phyloP scores from a whole-genome alignment of 805 yeast genomes.

The Torulaspora maleeae region DNA sequence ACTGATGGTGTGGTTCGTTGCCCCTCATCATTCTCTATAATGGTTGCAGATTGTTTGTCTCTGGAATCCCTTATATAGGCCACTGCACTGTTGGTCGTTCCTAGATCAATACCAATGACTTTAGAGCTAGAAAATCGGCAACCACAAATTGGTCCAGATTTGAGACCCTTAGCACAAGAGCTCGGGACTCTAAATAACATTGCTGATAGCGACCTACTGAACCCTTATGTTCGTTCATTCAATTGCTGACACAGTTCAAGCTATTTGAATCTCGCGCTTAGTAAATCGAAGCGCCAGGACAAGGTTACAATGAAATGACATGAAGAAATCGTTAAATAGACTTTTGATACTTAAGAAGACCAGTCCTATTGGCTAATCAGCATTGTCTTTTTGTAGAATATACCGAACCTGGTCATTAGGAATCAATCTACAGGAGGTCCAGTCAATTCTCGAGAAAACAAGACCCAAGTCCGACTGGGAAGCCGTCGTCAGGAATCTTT shows the following conservation, averaged over 20 bases:
- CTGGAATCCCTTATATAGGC: constrained; percentile 43
- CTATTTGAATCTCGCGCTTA: background rate
- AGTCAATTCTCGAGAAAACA: constrained; percentile 15
- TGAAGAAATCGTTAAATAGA: background rate
- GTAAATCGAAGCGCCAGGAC: background rate
- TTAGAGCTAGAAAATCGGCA: constrained; percentile 17
- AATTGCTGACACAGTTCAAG: background rate
- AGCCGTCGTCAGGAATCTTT: constrained; percentile 8
- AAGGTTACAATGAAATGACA: background rate
- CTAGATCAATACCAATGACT: constrained; percentile 77
- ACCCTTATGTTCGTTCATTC: background rate
- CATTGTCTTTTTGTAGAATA: background rate
- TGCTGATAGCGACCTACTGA: background rate
- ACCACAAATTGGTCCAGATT: background rate
- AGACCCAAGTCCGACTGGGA: constrained; percentile 20
- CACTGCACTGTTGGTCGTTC: constrained; percentile 84
- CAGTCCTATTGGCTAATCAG: background rate
- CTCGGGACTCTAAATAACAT: background rate
- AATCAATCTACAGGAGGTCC: background rate
- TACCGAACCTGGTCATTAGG: background rate
- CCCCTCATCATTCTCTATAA: constrained; percentile 71
- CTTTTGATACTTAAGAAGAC: too few species aligned
- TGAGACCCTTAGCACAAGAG: background rate
- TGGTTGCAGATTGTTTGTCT: constrained; percentile 60
- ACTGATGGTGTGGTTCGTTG: constrained; percentile 75